Base-by-base conservation (phyloP, 2,329 filamentous ascomycete species). In the Huntiella moniliformis region DNA sequence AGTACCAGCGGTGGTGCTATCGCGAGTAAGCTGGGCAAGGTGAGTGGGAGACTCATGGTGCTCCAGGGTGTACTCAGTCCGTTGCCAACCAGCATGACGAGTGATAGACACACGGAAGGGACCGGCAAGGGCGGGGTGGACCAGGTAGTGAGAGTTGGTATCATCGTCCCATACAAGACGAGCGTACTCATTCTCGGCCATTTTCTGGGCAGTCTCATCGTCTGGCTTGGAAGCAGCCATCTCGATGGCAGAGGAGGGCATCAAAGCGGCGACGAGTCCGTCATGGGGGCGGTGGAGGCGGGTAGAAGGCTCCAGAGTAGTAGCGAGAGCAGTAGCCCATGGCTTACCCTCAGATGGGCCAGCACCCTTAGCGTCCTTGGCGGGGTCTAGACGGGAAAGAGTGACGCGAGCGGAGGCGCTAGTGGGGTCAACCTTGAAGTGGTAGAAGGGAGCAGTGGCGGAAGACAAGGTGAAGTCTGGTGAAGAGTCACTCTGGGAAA, bases 91-190 rank as follows among this genome's bases (percentile, higher is more conserved):
- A 1, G 72, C 67, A 17, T 66, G 70, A 13, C 73, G 67, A 56
- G 73, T 68, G 39, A 78, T 63, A 1, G 70, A 68, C 33, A 79
- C 63, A 56, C 71, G 69, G 56, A 79, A 79, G 0, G 75, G 75
- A 37, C 71, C 70, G n/a, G 71, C 69, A 13, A 79, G 64, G 0
- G 73, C 70, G 2, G 73, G 73, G 56, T 79, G 75, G 22, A 71
- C 73, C n/a, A 79, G 63, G 57, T 73, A 79, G 57, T 77, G 69
- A 53, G 63, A 69, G 4, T 61, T 58, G 47, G 64, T 68, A 54
- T 79, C 75, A 28, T 72, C 70, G 54, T 79, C 75, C 72, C 78
- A 85, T n/a, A 82, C 73, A 2, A 87, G 69, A 2, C 77, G 69
- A 17, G 75, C 81, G 53, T 74, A 77, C 60, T 85, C 79, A 31